phyloP scores from a whole-genome alignment of 2,329 filamentous ascomycete species.

The Juglanconis juglandina region DNA sequence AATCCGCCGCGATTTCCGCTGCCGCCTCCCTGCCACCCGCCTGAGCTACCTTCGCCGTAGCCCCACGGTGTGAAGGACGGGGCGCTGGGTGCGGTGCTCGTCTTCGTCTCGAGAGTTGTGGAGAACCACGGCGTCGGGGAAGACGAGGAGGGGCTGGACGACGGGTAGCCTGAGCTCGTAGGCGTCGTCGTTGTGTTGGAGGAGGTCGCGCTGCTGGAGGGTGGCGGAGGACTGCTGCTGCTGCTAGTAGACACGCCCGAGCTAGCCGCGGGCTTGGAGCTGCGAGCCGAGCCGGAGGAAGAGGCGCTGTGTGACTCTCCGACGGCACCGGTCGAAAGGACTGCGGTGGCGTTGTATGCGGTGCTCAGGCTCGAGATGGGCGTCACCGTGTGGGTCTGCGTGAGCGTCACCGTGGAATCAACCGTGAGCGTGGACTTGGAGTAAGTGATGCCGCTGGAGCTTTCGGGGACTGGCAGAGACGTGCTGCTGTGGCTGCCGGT shows the following conservation, averaged over 20 bases:
- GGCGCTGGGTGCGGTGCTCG: background rate
- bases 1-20: background rate
- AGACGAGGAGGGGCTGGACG: background rate
- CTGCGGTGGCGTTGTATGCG: background rate
- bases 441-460: background rate
- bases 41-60: background rate
- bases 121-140: background rate
- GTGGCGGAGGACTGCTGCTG: background rate
- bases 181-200: too few species aligned
- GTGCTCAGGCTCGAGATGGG: background rate
- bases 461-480: background rate
- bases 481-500: background rate
- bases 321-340: background rate
- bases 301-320: background rate
- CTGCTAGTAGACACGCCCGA: background rate
- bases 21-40: background rate
- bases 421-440: background rate
- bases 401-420: background rate
- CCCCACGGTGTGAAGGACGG: conserved; percentile 4
- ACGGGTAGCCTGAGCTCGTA: background rate
- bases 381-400: background rate
- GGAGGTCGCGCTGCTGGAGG: too few species aligned
- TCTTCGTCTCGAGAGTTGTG: conserved; percentile 8
- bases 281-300: background rate
- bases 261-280: background rate